Percentiles rank a stretch among this genome's conserved stretches.
Conservation (phyloP, 495 filamentous ascomycete species). For the Penicillium crystallinum region DNA sequence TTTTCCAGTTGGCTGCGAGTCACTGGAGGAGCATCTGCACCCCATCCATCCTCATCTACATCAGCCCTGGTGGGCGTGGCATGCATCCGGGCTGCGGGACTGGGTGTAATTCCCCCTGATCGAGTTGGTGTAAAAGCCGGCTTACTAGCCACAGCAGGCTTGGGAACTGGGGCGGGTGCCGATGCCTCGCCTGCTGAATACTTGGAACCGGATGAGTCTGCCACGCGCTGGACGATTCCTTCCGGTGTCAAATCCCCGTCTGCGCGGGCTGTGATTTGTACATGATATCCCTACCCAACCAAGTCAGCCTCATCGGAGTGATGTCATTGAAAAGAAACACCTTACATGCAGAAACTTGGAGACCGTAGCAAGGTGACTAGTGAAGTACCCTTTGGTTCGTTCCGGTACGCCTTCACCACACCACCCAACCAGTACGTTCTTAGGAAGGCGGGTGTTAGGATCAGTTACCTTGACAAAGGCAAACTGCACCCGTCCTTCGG, state of each 20-base stretch:
- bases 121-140: slow-evolving; percentile 83
- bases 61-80: slow-evolving; percentile 41
- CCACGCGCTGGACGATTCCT: slow-evolving; percentile 85
- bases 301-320: slow-evolving; percentile 8
- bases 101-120: slow-evolving; percentile 54
- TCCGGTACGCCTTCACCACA: slow-evolving; percentile 98
- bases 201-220: slow-evolving; percentile 91
- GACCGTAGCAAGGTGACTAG: slow-evolving; percentile 82
- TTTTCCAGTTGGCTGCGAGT: slow-evolving; percentile 87
- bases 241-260: slow-evolving; percentile 83
- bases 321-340: neutral
- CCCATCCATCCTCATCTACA: slow-evolving; percentile 81
- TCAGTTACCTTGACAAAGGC: slow-evolving; percentile 96
- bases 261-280: slow-evolving; percentile 91
- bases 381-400: slow-evolving; percentile 96
- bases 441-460: slow-evolving; percentile 83
- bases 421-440: slow-evolving; percentile 92
- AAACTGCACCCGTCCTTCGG: slow-evolving; percentile 92
- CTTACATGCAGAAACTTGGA: slow-evolving; percentile 81
- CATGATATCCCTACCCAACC: slow-evolving; percentile 73
- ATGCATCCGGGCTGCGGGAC: slow-evolving; percentile 53
- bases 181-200: slow-evolving; percentile 64
- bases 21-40: slow-evolving; percentile 84
- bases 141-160: slow-evolving; percentile 73
- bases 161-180: slow-evolving; percentile 45